Conservation (phyloP, 2,329 filamentous ascomycete species). For the Dryadomyces quercivorus region DNA sequence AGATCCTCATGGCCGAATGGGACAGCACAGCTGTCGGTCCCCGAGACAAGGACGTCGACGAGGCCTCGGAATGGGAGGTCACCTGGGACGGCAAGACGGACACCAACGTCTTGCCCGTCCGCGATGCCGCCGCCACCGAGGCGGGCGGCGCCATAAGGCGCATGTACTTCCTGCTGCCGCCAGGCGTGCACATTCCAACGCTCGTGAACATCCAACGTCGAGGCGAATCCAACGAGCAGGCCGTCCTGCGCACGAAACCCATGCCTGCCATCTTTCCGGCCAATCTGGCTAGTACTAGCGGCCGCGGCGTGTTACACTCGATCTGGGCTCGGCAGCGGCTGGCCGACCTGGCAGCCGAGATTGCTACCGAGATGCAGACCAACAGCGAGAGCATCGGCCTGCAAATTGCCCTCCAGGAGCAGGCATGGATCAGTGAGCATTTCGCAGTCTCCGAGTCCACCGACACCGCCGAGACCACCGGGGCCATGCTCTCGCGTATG, state of each 20-base stretch:
- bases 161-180: conserved; percentile 71
- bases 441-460: conserved; percentile 47
- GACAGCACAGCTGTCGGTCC: conserved; percentile 26
- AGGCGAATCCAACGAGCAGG: conserved; percentile 8
- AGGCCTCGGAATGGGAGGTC: conserved; percentile 44
- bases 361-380: conserved; percentile 55
- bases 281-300: conserved; percentile 54
- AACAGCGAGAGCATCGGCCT: conserved; percentile 76
- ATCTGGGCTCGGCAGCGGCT: conserved; percentile 81
- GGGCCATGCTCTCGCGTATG: not conserved
- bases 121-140: conserved; percentile 32
- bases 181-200: conserved; percentile 57
- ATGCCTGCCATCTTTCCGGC: conserved; percentile 78
- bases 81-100: conserved; percentile 78
- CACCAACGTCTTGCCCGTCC: conserved; percentile 53
- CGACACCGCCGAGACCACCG: conserved; percentile 9
- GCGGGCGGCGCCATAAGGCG: conserved; percentile 35
- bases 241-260: conserved; percentile 56
- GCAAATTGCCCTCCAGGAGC: conserved; percentile 74
- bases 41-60: not conserved
- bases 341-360: conserved; percentile 63
- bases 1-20: conserved; percentile 92
- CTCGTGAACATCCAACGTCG: conserved; percentile 46
- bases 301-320: conserved; percentile 70
- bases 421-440: conserved; percentile 72